Percentiles rank a stretch among this genome's conserved stretches.
Evolutionary conservation across 306 rosid species (phyloP).

Genomic region (Carpinus fangiana): DNA sequence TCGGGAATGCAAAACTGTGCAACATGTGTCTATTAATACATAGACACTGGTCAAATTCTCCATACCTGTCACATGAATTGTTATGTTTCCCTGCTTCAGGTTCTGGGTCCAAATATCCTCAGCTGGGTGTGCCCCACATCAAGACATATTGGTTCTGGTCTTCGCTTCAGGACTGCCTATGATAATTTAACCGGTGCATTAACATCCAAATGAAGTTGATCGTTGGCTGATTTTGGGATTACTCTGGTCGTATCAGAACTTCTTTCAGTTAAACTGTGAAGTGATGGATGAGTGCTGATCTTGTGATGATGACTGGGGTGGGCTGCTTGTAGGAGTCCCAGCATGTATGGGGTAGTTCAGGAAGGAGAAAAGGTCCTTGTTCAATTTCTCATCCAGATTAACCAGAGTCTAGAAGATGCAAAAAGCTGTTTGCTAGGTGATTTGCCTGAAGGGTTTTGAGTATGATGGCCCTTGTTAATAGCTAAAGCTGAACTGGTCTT

Average conservation of each 20-base stretch:
- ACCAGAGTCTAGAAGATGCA: slow-evolving; percentile 28
- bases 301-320: slow-evolving; percentile 30
- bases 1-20: not conserved
- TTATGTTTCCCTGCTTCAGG: slow-evolving; percentile 48
- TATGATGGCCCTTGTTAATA: slow-evolving; percentile 29
- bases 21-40: not conserved
- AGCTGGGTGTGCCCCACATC: slow-evolving; percentile 77
- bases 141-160: slow-evolving; percentile 78
- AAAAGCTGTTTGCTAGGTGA: slow-evolving; percentile 27
- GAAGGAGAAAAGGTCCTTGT: slow-evolving; percentile 7
- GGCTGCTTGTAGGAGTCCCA: slow-evolving; percentile 15
- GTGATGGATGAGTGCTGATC: slow-evolving; percentile 32
- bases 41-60: not conserved
- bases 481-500: slow-evolving; percentile 10
- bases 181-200: slow-evolving; percentile 48
- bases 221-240: slow-evolving; percentile 23
- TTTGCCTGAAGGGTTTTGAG: slow-evolving; percentile 14
- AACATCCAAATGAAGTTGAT: slow-evolving; percentile 42
- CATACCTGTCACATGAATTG: slow-evolving; percentile 10
- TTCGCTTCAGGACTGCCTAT: slow-evolving; percentile 55
- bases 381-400: slow-evolving; percentile 20
- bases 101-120: slow-evolving; percentile 78
- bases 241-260: slow-evolving; percentile 18
- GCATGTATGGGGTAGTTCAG: slow-evolving; percentile 19
- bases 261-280: slow-evolving; percentile 29